Evolutionary conservation across 768 basidiomycete species (phyloP), one percentile per base, ranked within the genome.

Genomic region (Naematelia encephala): DNA sequence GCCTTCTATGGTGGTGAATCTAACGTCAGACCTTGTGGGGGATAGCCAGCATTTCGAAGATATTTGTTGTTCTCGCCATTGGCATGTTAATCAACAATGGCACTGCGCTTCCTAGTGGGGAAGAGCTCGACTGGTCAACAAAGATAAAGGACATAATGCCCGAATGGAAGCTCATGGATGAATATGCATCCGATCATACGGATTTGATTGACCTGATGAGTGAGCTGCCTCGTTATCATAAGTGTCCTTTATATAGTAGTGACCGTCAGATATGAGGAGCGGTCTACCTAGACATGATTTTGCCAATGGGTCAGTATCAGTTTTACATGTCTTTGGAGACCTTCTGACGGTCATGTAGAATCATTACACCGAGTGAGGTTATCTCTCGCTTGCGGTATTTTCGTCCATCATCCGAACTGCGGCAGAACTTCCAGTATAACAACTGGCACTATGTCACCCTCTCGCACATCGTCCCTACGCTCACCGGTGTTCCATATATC

Each of bases 1-100:
- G n/a, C n/a, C n/a, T n/a, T n/a, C n/a, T n/a, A n/a, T n/a, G n/a
- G n/a, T n/a, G n/a, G n/a, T n/a, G n/a, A n/a, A n/a, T n/a, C n/a
- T n/a, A n/a, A n/a, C n/a, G n/a, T n/a, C 50, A 72, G 73, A 64
- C 71, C 1, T 54, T 65, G 12, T 69, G 71, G 54, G 42, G 57
- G 8, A 72, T 77, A 48, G 76, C 70, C 1, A 72, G 70, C 22
- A 75, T 70, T 49, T 71, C 72, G 1, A 77, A 77, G 56, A 57
- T 75, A 10, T 74, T 77, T 56, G 64, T 64, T 0, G 60, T 63
- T 0, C 26, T 72, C 4, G 49, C 69, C 1, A 30, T 70, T 10
- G 72, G 70, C 1, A 50, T 75, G 14, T 60, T 71, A n/a, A 54
- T 77, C 11, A 46, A 61, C n/a, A 62, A 68, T 28, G 48, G 56